Evolutionary conservation across 306 rosid genomes (phyloP).

Genomic region (Sesbania bispinosa): DNA sequence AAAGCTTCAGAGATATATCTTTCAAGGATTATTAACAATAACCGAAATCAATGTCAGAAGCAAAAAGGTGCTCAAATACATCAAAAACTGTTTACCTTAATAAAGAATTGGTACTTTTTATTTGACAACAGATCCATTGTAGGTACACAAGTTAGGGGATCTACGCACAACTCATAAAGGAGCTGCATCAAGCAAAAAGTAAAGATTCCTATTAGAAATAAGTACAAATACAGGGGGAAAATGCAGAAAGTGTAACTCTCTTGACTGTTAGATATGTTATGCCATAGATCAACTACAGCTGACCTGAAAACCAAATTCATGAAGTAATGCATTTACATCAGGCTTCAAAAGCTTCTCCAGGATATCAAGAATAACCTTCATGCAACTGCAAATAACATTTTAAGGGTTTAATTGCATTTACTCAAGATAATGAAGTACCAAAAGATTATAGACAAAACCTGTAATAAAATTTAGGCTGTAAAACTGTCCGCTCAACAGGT

Average conservation of each 20-base stretch:
- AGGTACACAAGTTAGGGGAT: conserved; percentile 75
- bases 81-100: conserved; percentile 53
- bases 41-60: background rate
- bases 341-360: conserved; percentile 85
- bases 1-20: background rate
- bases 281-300: conserved; percentile 30
- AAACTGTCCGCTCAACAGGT: conserved; percentile 69
- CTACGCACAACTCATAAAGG: conserved; percentile 75
- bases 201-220: conserved; percentile 7
- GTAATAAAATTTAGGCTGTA: conserved; percentile 94
- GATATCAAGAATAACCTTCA: conserved; percentile 90
- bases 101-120: conserved; percentile 76
- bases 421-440: background rate
- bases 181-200: conserved; percentile 56
- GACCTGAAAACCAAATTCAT: conserved; percentile 96
- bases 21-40: background rate
- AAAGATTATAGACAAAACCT: conserved; percentile 47
- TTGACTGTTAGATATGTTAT: background rate
- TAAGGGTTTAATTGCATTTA: conserved; percentile 17
- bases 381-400: conserved; percentile 65
- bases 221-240: background rate
- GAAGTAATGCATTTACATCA: conserved; percentile 77
- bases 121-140: conserved; percentile 75
- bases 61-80: conserved; percentile 4
- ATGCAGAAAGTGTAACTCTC: background rate